phyloP scores from a whole-genome alignment of 495 filamentous ascomycete genomes.

The Aspergillus diversus region DNA sequence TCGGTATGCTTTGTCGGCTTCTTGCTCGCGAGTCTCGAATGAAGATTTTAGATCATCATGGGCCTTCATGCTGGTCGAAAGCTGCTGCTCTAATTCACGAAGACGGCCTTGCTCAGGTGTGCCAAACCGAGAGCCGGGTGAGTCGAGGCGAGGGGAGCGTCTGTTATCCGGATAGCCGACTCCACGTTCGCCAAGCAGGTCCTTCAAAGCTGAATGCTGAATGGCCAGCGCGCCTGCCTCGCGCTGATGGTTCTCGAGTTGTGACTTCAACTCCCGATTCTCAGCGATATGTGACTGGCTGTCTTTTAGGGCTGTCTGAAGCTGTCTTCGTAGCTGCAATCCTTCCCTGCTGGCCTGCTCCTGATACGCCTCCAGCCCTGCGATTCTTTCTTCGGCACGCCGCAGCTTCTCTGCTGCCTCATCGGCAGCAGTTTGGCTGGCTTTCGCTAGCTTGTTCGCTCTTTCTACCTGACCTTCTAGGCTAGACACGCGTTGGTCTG shows the following conservation, averaged over 20 bases:
- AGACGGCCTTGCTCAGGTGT: conserved; percentile 82
- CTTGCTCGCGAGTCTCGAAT: conserved; percentile 77
- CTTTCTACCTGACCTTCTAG: conserved; percentile 79
- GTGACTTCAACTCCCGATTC: conserved; percentile 76
- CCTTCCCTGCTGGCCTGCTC: conserved; percentile 94
- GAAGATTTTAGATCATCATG: conserved; percentile 80
- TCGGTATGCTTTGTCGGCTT: conserved; percentile 80
- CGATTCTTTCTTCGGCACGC: conserved; percentile 92
- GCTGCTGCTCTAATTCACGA: conserved; percentile 86
- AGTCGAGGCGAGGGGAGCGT: conserved; percentile 62
- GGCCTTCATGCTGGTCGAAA: conserved; percentile 73
- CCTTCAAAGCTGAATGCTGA: conserved; percentile 90
- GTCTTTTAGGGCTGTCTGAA: conserved; percentile 82
- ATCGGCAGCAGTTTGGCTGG: conserved; percentile 91
- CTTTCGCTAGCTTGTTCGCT: conserved; percentile 77
- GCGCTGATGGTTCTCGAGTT: conserved; percentile 79
- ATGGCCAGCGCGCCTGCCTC: conserved; percentile 87
- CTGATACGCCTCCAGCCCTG: conserved; percentile 93
- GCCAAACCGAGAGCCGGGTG: conserved; percentile 71
- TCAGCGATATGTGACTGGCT: conserved; percentile 73
- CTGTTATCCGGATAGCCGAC: conserved; percentile 62
- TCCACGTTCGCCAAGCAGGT: conserved; percentile 86
- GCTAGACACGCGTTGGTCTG: conserved; percentile 74
- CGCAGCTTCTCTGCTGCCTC: conserved; percentile 84
- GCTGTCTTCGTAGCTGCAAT: conserved; percentile 82